Conservation (phyloP, 164 flowering plant species). For the Liriodendron chinense region DNA sequence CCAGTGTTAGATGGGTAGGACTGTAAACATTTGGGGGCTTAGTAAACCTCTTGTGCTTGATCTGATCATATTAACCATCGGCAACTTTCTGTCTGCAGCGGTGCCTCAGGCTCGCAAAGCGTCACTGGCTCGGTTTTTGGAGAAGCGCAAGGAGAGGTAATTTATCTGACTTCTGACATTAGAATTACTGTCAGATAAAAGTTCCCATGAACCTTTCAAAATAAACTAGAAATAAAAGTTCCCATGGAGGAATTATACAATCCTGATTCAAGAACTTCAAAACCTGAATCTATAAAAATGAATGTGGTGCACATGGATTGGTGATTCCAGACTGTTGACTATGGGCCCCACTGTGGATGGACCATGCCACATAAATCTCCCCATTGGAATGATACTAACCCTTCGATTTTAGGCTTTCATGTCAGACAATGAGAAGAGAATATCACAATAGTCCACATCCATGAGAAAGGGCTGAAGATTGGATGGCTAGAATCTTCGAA, state of each 20-base stretch:
- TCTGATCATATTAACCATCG: neutral
- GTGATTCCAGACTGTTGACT: too few species aligned
- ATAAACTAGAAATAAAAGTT: neutral
- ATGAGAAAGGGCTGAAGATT: too few species aligned
- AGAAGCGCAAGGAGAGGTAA: constrained; percentile 93
- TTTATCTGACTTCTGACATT: constrained; percentile 1
- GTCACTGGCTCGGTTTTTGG: constrained; percentile 79
- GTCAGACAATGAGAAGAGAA: too few species aligned
- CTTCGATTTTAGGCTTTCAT: too few species aligned
- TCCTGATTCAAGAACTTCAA: neutral
- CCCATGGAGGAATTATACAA: neutral
- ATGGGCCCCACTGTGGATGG: too few species aligned
- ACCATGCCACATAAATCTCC: too few species aligned
- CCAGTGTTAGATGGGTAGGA: neutral
- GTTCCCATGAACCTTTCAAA: neutral
- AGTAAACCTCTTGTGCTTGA: neutral
- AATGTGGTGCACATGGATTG: neutral
- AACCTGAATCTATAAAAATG: neutral
- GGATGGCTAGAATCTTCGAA: too few species aligned
- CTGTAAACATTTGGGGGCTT: neutral
- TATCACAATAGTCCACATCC: too few species aligned
- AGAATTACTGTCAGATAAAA: neutral
- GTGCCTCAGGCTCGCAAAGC: constrained; percentile 90
- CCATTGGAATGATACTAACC: too few species aligned
- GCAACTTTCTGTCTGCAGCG: constrained; percentile 32